Percentiles rank a stretch among this genome's conserved stretches.
Conservation (phyloP, 306 rosid species). For the Corylus avellana region DNA sequence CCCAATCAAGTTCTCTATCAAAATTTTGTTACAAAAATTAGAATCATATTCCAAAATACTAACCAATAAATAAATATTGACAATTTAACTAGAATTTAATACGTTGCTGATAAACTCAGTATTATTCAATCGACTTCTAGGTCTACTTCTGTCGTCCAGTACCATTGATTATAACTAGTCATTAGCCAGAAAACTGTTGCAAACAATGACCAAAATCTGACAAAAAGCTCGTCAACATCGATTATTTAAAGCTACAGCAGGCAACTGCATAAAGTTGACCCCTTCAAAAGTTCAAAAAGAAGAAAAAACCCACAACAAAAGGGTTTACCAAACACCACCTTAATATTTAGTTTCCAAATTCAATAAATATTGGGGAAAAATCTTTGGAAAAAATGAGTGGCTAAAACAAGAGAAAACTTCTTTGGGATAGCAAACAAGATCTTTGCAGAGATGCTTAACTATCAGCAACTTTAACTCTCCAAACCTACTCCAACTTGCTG, state of each 20-base stretch:
- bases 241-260: not conserved
- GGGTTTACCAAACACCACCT: too few species aligned
- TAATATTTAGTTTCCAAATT: not conserved
- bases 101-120: not conserved
- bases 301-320: not conserved
- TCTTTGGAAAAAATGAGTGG: not conserved
- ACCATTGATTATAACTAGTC: not conserved
- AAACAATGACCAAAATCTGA: not conserved
- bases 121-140: not conserved
- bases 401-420: not conserved
- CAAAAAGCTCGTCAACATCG: not conserved
- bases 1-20: conserved; percentile 77
- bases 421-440: not conserved
- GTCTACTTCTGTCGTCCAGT: not conserved
- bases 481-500: not conserved
- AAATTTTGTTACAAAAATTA: not conserved
- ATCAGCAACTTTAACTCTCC: not conserved
- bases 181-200: not conserved
- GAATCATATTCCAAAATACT: not conserved
- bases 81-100: not conserved
- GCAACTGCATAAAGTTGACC: not conserved
- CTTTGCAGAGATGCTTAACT: not conserved
- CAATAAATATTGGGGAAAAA: not conserved
- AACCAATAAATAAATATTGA: not conserved
- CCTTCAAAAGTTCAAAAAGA: not conserved